phyloP scores from a whole-genome alignment of 2,329 filamentous ascomycete genomes.

The Neurospora crassa region DNA sequence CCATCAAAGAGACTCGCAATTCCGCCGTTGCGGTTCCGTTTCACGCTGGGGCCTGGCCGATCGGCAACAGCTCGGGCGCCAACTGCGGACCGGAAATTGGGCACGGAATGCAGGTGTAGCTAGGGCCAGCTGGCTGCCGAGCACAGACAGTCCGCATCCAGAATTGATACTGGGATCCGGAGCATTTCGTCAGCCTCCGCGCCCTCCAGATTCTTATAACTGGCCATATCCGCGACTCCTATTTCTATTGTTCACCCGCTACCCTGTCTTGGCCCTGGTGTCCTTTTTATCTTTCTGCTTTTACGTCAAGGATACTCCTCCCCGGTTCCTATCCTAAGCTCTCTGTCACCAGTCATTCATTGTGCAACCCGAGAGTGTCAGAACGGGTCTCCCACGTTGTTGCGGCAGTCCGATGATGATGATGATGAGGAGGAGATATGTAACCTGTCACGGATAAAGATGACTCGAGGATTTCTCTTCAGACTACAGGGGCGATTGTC shows the following conservation, averaged over 20 bases:
- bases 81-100: not conserved
- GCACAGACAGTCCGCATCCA: not conserved
- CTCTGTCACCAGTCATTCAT: not conserved
- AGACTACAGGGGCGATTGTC: not conserved
- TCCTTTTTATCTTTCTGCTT: not conserved
- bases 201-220: not conserved
- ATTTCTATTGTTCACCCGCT: not conserved
- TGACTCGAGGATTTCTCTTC: not conserved
- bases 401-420: not conserved
- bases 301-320: not conserved
- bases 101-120: not conserved
- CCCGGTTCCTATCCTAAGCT: not conserved
- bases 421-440: not conserved
- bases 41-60: not conserved
- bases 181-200: not conserved
- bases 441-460: not conserved
- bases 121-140: not conserved
- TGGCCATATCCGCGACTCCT: not conserved
- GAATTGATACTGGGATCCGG: not conserved
- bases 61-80: not conserved
- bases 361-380: not conserved
- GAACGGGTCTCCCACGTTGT: not conserved
- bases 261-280: not conserved
- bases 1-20: not conserved
- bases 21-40: not conserved